These are phyloP conservation scores for Clavulina sp. DNA, from an alignment of 768 basidiomycete species.

Conservation along the genomic window DNA sequence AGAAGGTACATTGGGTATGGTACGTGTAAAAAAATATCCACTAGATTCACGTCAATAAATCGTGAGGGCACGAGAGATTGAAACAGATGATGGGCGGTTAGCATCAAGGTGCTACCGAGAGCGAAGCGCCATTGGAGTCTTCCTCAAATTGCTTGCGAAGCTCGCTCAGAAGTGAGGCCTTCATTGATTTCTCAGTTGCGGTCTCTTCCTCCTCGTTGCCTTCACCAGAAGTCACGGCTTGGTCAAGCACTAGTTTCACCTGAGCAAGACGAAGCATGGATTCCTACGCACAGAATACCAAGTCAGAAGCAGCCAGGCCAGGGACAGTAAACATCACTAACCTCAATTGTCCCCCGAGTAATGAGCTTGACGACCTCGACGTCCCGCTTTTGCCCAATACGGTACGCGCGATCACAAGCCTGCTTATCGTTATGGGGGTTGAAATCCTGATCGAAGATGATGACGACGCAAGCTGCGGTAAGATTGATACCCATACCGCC, in stretches of 20 bases:
- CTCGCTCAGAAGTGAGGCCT: slow-evolving; percentile 68
- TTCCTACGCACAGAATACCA: slow-evolving; percentile 28
- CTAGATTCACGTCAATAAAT: too few relatives aligned
- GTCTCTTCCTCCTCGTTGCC: slow-evolving; percentile 36
- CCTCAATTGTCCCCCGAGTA: slow-evolving; percentile 75
- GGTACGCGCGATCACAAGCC: slow-evolving; percentile 92
- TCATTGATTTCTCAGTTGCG: slow-evolving; percentile 63
- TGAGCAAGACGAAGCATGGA: slow-evolving; percentile 82
- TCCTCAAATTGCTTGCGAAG: slow-evolving; percentile 67
- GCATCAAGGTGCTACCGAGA: too few relatives aligned
- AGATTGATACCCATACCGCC: slow-evolving; percentile 91
- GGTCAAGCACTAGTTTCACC: slow-evolving; percentile 82
- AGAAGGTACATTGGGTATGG: too few relatives aligned
- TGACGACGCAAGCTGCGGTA: slow-evolving; percentile 87
- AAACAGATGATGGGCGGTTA: too few relatives aligned
- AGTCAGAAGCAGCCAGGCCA: neutral
- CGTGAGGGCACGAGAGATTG: too few relatives aligned
- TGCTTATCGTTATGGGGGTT: slow-evolving; percentile 96
- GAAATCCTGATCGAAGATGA: slow-evolving; percentile 96
- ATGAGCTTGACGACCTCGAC: slow-evolving; percentile 93
- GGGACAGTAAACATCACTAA: neutral
- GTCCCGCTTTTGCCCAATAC: slow-evolving; percentile 86
- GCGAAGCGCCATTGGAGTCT: too few relatives aligned
- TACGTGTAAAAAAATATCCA: too few relatives aligned
- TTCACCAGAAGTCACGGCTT: slow-evolving; percentile 74